Evolutionary conservation across 139 green algal genomes (phyloP).

Genomic region (Chara braunii): DNA sequence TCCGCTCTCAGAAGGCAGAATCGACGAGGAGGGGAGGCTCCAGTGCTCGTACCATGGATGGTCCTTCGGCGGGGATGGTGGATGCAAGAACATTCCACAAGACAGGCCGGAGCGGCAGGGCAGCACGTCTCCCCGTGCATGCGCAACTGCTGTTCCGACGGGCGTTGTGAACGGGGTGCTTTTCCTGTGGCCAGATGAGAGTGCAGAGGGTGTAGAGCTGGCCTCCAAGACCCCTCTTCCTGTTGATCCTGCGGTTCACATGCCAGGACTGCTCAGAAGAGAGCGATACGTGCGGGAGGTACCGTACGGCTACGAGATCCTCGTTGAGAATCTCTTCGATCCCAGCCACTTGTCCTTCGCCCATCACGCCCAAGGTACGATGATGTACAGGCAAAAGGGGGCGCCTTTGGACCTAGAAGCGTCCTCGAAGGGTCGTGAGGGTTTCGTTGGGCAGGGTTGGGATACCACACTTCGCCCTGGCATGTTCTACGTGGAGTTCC

Average conservation of each 20-base stretch:
- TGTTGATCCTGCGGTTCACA: neutral
- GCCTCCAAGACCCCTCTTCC: slow-evolving; percentile 3
- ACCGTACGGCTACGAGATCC: slow-evolving; percentile 42
- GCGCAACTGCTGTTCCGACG: neutral
- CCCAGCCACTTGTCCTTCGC: slow-evolving; percentile 47
- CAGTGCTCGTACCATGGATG: slow-evolving; percentile 36
- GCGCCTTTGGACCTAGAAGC: too few relatives aligned
- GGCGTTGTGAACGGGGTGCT: slow-evolving; percentile 7
- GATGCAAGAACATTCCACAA: slow-evolving; percentile 17
- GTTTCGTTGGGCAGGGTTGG: too few relatives aligned
- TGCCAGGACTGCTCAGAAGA: too few relatives aligned
- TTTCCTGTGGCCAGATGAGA: slow-evolving; percentile 34
- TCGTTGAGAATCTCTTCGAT: slow-evolving; percentile 50
- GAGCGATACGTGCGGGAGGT: slow-evolving; percentile 14
- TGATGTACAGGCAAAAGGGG: too few relatives aligned
- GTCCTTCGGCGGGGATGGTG: neutral
- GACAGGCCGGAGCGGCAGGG: neutral
- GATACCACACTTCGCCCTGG: too few relatives aligned
- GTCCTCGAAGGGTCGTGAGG: too few relatives aligned
- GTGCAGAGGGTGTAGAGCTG: neutral
- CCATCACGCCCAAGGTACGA: slow-evolving; percentile 39
- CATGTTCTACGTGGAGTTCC: too few relatives aligned
- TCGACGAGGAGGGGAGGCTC: slow-evolving; percentile 16
- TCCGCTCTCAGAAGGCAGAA: slow-evolving; percentile 29
- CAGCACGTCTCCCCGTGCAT: slow-evolving; percentile 5